A percentile compares a stretch with the other conserved stretches of the same genome.
Conservation (phyloP, 2,329 filamentous ascomycete genomes). For the Colletotrichum siamense region DNA sequence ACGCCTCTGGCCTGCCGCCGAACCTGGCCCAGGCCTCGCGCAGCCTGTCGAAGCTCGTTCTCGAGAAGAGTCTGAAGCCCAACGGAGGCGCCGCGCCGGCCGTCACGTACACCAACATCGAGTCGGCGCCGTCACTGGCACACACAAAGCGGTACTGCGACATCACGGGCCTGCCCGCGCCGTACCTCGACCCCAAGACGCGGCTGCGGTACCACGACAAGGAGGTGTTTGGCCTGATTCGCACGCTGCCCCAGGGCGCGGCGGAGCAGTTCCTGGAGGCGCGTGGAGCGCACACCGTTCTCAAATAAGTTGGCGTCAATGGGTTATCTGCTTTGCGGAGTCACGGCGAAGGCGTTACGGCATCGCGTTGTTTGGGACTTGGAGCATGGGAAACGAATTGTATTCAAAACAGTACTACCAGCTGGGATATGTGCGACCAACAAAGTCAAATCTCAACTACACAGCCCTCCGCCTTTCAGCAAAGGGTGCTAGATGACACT, state of each 20-base stretch:
- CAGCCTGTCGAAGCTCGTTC: constrained; percentile 83
- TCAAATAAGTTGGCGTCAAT: constrained; percentile 69
- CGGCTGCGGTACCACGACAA: constrained; percentile 90
- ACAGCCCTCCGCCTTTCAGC: constrained; percentile 79
- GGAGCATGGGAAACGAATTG: not conserved
- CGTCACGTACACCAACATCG: constrained; percentile 95
- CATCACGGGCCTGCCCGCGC: constrained; percentile 88
- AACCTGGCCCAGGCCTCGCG: constrained; percentile 91
- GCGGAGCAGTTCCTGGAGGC: constrained; percentile 90
- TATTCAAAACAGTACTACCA: not conserved
- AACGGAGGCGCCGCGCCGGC: constrained; percentile 62
- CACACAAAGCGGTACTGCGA: constrained; percentile 93
- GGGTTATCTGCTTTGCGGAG: not conserved
- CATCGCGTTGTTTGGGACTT: not conserved
- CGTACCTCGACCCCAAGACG: constrained; percentile 95
- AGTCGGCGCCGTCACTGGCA: constrained; percentile 87
- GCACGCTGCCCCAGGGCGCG: constrained; percentile 79
- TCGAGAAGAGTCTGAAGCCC: constrained; percentile 76
- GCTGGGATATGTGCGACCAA: constrained; percentile 72
- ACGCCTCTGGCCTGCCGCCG: constrained; percentile 47
- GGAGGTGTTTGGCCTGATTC: constrained; percentile 87
- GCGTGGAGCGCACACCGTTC: constrained; percentile 87
- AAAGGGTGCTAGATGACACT: constrained; percentile 85
- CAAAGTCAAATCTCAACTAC: constrained; percentile 97
- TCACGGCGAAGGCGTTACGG: not conserved